Evolutionary conservation across 2,329 filamentous ascomycete genomes (phyloP).

Genomic region (Elsinoe arachidis): DNA sequence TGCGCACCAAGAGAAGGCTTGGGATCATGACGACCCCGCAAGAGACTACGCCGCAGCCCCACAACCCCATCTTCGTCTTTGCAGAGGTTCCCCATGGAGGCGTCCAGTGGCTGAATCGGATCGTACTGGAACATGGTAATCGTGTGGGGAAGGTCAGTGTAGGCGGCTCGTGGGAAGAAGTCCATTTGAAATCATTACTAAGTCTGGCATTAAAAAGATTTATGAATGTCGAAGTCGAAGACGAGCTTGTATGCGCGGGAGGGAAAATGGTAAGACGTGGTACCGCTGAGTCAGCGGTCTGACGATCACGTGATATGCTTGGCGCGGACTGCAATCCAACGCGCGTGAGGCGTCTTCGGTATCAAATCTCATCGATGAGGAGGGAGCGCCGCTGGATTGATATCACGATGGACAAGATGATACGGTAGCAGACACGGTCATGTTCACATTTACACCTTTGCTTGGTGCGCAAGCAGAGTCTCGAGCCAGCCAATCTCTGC

Average conservation of each 20-base stretch:
- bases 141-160: neutral
- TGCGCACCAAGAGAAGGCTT: neutral
- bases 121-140: neutral
- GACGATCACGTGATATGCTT: too few species aligned
- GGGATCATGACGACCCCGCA: slow-evolving; percentile 3
- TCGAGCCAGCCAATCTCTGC: slow-evolving; percentile 81
- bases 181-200: too few species aligned
- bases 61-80: neutral
- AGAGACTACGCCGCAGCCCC: neutral
- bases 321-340: too few species aligned
- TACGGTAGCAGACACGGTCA: slow-evolving; percentile 31
- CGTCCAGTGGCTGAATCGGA: neutral
- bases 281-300: too few species aligned
- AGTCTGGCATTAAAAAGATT: too few species aligned
- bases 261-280: too few species aligned
- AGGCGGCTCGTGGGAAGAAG: too few species aligned
- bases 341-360: neutral
- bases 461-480: slow-evolving; percentile 85
- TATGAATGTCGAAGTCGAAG: too few species aligned
- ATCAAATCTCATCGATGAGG: neutral
- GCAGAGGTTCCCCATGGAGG: neutral
- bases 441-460: slow-evolving; percentile 94
- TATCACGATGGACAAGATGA: neutral
- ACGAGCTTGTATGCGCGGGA: too few species aligned
- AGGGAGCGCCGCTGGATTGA: too few species aligned